phyloP scores from a whole-genome alignment of 1,284 basidiomycete genomes.

The Leccinum griseonigrum region DNA sequence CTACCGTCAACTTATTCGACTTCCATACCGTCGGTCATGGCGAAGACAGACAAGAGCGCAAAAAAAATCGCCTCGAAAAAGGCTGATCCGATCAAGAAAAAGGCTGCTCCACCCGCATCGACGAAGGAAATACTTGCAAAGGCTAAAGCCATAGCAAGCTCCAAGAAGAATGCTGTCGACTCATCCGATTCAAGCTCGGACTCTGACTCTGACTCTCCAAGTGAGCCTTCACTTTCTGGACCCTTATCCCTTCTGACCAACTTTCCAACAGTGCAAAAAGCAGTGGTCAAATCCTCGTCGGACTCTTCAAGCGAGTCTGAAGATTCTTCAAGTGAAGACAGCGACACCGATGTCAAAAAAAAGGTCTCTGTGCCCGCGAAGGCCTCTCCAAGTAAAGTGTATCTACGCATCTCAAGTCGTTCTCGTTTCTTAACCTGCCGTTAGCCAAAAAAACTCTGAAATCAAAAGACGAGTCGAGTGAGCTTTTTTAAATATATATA shows the following conservation, averaged over 20 bases:
- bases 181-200: constrained; percentile 2
- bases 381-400: constrained; percentile 4
- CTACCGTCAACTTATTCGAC: not conserved
- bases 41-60: constrained; percentile 41
- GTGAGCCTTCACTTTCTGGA: not conserved
- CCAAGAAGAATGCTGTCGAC: not conserved
- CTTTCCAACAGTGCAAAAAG: not conserved
- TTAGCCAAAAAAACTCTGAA: not conserved
- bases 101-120: constrained; percentile 8
- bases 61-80: constrained; percentile 23
- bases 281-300: constrained; percentile 1
- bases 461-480: not conserved
- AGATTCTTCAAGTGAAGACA: constrained; percentile 16
- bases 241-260: not conserved
- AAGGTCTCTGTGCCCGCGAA: not conserved
- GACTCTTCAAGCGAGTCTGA: constrained; percentile 2
- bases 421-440: not conserved
- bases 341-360: not conserved
- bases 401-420: not conserved
- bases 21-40: constrained; percentile 29
- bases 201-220: not conserved
- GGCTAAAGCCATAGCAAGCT: not conserved
- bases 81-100: constrained; percentile 7
- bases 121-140: constrained; percentile 27
- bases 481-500: not conserved